phyloP scores from a whole-genome alignment of 371 early-diverging fungal genomes.

The Rhizomucor miehei region DNA sequence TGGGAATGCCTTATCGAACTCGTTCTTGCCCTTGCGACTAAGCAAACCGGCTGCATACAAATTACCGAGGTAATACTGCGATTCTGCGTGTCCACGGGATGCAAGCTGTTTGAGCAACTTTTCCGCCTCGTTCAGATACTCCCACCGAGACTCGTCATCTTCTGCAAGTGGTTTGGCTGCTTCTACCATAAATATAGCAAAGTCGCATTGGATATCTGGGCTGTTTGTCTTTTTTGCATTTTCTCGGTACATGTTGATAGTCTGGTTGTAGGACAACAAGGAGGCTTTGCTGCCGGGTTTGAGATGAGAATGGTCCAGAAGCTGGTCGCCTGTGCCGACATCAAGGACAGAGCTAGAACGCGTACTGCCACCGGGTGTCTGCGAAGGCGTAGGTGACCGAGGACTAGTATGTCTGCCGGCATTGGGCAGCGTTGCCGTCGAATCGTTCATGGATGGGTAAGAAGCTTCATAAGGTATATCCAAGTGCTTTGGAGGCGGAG shows the following conservation, averaged over 20 bases:
- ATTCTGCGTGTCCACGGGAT: slow-evolving; percentile 61
- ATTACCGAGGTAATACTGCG: slow-evolving; percentile 66
- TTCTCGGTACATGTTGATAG: slow-evolving; percentile 76
- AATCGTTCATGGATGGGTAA: neutral
- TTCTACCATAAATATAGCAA: slow-evolving; percentile 77
- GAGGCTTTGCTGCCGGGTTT: slow-evolving; percentile 67
- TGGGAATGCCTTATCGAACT: slow-evolving; percentile 70
- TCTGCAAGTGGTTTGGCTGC: slow-evolving; percentile 57
- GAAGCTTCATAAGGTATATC: neutral
- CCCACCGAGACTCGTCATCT: slow-evolving; percentile 51
- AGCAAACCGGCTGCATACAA: slow-evolving; percentile 60
- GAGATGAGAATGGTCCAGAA: slow-evolving; percentile 64
- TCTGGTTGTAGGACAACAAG: slow-evolving; percentile 63
- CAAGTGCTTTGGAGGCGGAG: neutral
- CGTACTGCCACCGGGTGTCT: slow-evolving; percentile 7
- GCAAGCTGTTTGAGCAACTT: slow-evolving; percentile 60
- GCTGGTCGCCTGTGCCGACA: slow-evolving; percentile 29
- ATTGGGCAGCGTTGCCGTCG: neutral
- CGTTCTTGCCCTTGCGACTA: slow-evolving; percentile 58
- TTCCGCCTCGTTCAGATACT: slow-evolving; percentile 62
- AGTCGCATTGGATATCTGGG: slow-evolving; percentile 78
- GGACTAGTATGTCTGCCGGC: neutral
- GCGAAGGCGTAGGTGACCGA: slow-evolving; percentile 5
- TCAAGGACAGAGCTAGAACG: slow-evolving; percentile 6
- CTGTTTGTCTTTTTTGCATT: slow-evolving; percentile 83